Conservation (phyloP, 768 basidiomycete species). For the Auriscalpium vulgare region DNA sequence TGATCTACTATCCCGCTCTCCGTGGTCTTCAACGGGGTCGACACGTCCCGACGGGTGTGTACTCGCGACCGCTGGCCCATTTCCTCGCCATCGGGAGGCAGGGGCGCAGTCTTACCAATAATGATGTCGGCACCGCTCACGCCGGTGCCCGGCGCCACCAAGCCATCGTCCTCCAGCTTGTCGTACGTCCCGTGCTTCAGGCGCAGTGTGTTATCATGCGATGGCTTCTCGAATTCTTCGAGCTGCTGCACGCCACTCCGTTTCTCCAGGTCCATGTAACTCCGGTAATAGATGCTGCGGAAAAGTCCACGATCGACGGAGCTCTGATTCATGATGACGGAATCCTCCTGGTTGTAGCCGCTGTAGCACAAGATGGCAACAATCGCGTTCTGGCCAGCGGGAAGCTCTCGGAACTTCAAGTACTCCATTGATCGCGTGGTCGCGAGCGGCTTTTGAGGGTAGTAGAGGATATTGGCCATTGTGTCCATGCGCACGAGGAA, state of each 20-base stretch:
- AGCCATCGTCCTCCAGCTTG: constrained; percentile 93
- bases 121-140: constrained; percentile 97
- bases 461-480: constrained; percentile 99
- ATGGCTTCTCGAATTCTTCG: constrained; percentile 97
- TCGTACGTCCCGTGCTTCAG: constrained; percentile 99
- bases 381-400: constrained; percentile 98
- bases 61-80: constrained; percentile 91
- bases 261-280: constrained; percentile 98
- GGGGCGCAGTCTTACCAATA: constrained; percentile 97
- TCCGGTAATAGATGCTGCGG: constrained; percentile 97
- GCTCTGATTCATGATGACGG: constrained; percentile 99
- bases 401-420: constrained; percentile 95
- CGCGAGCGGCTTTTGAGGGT: constrained; percentile 97
- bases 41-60: constrained; percentile 92
- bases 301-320: constrained; percentile 97
- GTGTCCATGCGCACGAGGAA: constrained; percentile 99
- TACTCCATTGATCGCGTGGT: constrained; percentile 99
- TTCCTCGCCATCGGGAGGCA: constrained; percentile 95
- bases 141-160: constrained; percentile 92
- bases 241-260: constrained; percentile 85
- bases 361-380: constrained; percentile 98
- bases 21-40: constrained; percentile 95
- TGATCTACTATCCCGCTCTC: constrained; percentile 98
- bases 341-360: constrained; percentile 99
- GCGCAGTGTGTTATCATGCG: constrained; percentile 83